Evolutionary conservation across 1,284 basidiomycete species (phyloP), one percentile per base, ranked within the genome.

Genomic region (Somion occarium): DNA sequence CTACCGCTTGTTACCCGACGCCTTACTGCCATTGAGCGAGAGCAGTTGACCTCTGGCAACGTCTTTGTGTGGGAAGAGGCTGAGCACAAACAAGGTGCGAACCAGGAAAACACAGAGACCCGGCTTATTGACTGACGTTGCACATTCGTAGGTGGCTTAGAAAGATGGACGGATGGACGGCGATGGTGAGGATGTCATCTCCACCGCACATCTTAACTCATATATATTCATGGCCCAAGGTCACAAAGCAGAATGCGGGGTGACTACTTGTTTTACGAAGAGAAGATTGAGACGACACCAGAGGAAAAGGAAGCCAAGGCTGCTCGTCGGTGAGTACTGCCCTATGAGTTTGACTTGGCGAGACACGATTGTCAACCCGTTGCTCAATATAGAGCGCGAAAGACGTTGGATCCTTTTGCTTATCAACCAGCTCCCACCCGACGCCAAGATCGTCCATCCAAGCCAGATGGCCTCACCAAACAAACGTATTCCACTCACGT

Each of bases 11-110:
- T 89, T 53, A 84, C 76, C 53, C 77, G 85, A 23, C 78, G 87
- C 13, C 72, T 90, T 23, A 77, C 82, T 12, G 71, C 79, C 4
- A 78, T 71, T 52, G 87, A 90, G 61, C 75, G 88, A 51, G 83
- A 87, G 42, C 76, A 81, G 44, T 70, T 90, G 4, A 64, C 65
- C 34, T 84, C 85, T 47, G 87, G 87, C 0, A 85, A 88, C 56
- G 78, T 89, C 30, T 90, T 88, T 59, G 88, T 90, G 38, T 90
- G 88, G 88, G 86, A 89, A 61, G 86, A 89, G 62, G 85, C 84
- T 11, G 85, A 88, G 59, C 82, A 84, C 49, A 86, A 88, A 57
- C 65, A 67, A 60, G 65, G 65, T 67, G 50, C 48, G 50, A 51
- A 30, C 25, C 46, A 44, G 15, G n/a, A 2, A 15, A 18, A 45